Conservation (phyloP, 164 flowering plant genomes). For the Liquidambar formosana region DNA sequence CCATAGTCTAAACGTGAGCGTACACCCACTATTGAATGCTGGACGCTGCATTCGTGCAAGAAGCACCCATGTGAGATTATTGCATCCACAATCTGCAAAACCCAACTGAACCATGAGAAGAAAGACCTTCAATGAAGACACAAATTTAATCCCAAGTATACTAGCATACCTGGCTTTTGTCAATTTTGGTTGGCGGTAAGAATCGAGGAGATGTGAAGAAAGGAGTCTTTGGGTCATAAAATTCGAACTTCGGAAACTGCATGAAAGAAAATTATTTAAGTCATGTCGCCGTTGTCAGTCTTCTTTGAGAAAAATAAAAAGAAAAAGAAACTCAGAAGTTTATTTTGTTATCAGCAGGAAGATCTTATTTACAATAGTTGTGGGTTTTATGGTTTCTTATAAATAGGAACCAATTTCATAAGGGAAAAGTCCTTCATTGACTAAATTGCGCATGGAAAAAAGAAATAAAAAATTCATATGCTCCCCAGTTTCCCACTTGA, state of each 20-base stretch:
- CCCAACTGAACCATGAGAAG: conserved; percentile 11
- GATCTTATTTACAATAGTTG: too few relatives aligned
- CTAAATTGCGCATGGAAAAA: too few relatives aligned
- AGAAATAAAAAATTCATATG: too few relatives aligned
- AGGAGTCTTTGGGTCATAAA: conserved; percentile 76
- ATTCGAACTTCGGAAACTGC: conserved; percentile 74
- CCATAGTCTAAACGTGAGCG: conserved; percentile 80
- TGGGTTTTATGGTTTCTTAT: too few relatives aligned
- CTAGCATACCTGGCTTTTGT: conserved; percentile 56
- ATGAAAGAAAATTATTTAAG: neutral
- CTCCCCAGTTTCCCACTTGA: too few relatives aligned
- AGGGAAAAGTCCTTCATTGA: too few relatives aligned
- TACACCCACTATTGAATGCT: conserved; percentile 75
- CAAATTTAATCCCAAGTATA: conserved; percentile 3
- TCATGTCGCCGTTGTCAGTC: neutral
- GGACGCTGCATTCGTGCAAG: conserved; percentile 64
- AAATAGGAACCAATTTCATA: too few relatives aligned
- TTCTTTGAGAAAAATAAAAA: neutral
- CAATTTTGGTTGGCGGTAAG: conserved; percentile 82
- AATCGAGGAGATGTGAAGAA: conserved; percentile 82
- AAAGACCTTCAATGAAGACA: neutral
- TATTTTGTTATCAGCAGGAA: neutral
- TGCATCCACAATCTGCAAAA: conserved; percentile 65
- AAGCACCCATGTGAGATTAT: conserved; percentile 91
- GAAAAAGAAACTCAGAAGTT: neutral